Evolutionary conservation across 2,329 filamentous ascomycete species (phyloP), one percentile per base, ranked within the genome.

Genomic region (Coniochaeta pulveracea): DNA sequence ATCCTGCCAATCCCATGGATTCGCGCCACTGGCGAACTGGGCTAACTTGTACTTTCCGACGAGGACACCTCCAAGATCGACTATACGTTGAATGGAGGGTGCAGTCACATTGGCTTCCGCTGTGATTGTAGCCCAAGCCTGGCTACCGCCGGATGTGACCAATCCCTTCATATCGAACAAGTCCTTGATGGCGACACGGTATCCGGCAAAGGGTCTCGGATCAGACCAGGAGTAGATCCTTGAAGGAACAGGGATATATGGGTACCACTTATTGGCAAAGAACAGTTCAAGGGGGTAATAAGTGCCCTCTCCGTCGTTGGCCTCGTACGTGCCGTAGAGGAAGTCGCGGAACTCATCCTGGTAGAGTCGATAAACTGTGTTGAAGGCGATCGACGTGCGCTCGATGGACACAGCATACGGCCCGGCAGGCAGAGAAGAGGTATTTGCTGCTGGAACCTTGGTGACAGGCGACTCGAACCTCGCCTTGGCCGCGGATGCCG

Each of bases 181-280:
- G 29, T 58, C 55, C 34, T 58, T 58, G 35, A 58, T 46, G 2
- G 47, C 49, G 10, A 57, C 41, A 2, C 58, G 47, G 5, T 38
- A 36, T 5, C 55, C 55, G 1, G 49, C 52, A 6, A 58, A 37
- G 0, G 55, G 52, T 16, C 53, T 46, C 3, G 45, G 18, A 27
- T 60, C 56, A 3, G 33, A 44, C 46, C 45, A 51, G 19, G 40
- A 42, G 42, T 61, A 60, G 8, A 61, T 47, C 1, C 57, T 47
- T 0, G 57, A 61, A 2, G 58, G 57, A 1, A 60, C 56, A 0
- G 46, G 45, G 27, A 48, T 46, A 48, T 50, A 35, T 37, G 45
- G 43, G 23, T 41, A 41, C 45, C 43, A 47, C 30, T 39, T 41
- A 4, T 39, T 35, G 15, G 40, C 30, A 21, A 36, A 31, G 33